These are phyloP conservation scores for Eucalyptus melliodora DNA, from an alignment of 345 rosid species.

Conservation along the genomic window DNA sequence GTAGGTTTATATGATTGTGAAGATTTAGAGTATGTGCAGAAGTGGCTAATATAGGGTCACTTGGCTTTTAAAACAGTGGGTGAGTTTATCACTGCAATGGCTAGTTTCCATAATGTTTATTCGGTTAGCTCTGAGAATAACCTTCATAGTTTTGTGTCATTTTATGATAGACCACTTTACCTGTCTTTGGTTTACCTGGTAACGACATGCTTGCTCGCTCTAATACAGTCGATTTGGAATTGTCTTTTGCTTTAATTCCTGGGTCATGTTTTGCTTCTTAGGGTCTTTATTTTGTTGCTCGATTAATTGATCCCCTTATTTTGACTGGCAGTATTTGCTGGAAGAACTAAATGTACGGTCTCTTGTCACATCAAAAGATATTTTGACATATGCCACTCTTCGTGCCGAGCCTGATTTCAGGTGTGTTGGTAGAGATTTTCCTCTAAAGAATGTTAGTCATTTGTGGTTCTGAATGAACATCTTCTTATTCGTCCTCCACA, in stretches of 20 bases:
- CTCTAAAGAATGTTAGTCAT: neutral
- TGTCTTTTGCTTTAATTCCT: neutral
- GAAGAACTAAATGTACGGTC: constrained; percentile 88
- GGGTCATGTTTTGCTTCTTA: neutral
- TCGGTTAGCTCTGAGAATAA: neutral
- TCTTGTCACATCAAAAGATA: constrained; percentile 69
- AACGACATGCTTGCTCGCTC: neutral
- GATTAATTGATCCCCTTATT: neutral
- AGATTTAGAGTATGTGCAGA: neutral
- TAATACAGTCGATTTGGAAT: neutral
- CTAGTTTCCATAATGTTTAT: neutral
- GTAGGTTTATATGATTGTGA: neutral
- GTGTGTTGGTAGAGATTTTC: constrained; percentile 17
- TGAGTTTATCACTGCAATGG: neutral
- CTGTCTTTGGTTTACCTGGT: neutral
- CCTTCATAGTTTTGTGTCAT: neutral
- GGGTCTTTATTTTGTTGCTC: neutral
- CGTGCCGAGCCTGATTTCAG: constrained; percentile 98
- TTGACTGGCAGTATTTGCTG: constrained; percentile 60
- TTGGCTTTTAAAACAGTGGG: neutral
- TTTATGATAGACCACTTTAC: neutral
- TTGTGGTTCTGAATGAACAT: neutral
- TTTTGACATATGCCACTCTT: constrained; percentile 74
- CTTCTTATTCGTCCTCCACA: constrained; percentile 10
- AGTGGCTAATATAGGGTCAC: neutral